phyloP scores from a whole-genome alignment of 805 yeast species.

The Phaffomyces antillensis region DNA sequence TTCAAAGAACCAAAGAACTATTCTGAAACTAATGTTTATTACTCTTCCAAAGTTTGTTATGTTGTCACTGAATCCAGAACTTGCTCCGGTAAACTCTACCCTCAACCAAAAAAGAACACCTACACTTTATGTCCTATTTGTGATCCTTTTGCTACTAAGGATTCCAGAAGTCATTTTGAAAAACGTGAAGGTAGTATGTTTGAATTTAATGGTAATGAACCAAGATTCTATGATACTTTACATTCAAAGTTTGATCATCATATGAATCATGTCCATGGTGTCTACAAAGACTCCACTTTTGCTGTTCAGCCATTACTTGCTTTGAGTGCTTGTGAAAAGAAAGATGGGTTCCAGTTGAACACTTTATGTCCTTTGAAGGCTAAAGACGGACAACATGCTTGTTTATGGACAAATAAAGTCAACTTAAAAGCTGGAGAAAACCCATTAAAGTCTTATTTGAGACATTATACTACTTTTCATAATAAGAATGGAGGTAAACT shows the following conservation, averaged over 20 bases:
- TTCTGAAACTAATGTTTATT: conserved; percentile 5
- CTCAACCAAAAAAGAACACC: conserved; percentile 9
- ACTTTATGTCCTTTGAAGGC: background rate
- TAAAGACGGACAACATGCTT: background rate
- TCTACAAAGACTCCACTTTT: background rate
- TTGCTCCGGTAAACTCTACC: conserved; percentile 5
- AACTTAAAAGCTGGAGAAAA: background rate
- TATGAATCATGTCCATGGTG: conserved; percentile 12
- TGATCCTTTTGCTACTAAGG: conserved; percentile 5
- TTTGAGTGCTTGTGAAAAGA: background rate
- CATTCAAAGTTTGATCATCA: conserved; percentile 10
- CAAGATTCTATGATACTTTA: conserved; percentile 10
- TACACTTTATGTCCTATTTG: conserved; percentile 13
- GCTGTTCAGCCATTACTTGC: conserved; percentile 2
- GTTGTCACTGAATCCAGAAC: conserved; percentile 3
- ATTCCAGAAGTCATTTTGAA: background rate
- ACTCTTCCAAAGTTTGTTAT: conserved; percentile 8
- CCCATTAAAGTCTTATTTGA: conserved; percentile 5
- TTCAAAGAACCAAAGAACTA: conserved; percentile 8
- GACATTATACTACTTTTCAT: conserved; percentile 3
- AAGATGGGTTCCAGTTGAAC: background rate
- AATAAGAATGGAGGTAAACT: background rate
- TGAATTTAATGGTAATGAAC: conserved; percentile 3
- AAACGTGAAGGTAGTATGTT: conserved; percentile 2
- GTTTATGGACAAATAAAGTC: conserved; percentile 3